Base-by-base conservation (phyloP, 1,284 basidiomycete species). In the Phlebopus sp. region DNA sequence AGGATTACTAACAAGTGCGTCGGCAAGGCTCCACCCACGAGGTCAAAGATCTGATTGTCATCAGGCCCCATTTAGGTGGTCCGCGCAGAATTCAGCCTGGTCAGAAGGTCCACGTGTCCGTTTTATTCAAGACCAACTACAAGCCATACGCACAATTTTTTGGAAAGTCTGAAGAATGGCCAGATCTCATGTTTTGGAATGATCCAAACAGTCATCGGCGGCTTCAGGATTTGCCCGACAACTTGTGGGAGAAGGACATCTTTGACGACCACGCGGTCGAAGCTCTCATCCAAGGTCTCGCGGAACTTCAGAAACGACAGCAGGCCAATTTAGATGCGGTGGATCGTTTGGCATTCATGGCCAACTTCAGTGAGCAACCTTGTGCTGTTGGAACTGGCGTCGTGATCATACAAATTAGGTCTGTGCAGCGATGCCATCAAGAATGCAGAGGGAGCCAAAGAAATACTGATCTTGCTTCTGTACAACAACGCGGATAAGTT, bases 71-170 rank as follows among this genome's bases (percentile, higher is more conserved):
- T 40, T 1, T 53, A 10, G 63, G 63, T 4, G 39, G 46, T 34
- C 51, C 55, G 2, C 52, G 63, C 19, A 55, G 42, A 39, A 65
- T 69, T 21, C 21, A 65, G 5, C 58, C 51, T 1, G 66, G 66
- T 19, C 63, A 65, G 45, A 63, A 56, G 29, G 58, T 65, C 23
- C 63, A 68, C 32, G 63, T 64, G 6, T 68, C 63, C 1, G 66
- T 39, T 17, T 23, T 66, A 2, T 64, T 64, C 55, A 65, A 56
- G 38, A 47, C 49, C 18, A 55, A 68, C 31, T 64, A 64, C 37
- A 62, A 55, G 38, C 57, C 62, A 11, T 38, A 19, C 31, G 59
- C 63, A 2, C 52, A 6, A 11, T 64, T 68, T 39, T 50, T 45
- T 43, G 48, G 54, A 25, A 53, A 50, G 13, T 42, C 51, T 2